Evolutionary conservation across 163 green algal species (phyloP).

Genomic region (Volvox carteri): DNA sequence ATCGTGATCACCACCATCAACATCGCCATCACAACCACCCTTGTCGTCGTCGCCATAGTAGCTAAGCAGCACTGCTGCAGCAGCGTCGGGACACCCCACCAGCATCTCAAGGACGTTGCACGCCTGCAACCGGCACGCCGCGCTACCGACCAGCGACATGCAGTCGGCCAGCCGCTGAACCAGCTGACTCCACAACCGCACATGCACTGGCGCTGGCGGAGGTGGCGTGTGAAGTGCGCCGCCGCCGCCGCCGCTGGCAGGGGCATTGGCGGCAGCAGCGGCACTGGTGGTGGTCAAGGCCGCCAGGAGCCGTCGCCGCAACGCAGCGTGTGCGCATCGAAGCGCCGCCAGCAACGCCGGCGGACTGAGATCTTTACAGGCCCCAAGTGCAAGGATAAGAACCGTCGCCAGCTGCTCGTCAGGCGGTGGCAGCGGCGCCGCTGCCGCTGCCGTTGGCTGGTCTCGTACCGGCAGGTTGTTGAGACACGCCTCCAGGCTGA

Average conservation of each 20-base stretch:
- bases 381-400: background rate
- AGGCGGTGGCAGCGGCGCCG: no score
- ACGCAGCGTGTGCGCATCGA: conserved; percentile 5
- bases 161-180: conserved; percentile 9
- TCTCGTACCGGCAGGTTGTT: background rate
- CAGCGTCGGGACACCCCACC: background rate
- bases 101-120: conserved; percentile 24
- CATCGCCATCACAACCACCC: no score
- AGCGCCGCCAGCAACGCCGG: conserved; percentile 37
- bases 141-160: conserved; percentile 7
- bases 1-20: background rate
- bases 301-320: conserved; percentile 35
- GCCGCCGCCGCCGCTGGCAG: no score
- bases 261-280: no score
- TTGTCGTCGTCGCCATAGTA: no score
- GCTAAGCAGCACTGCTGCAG: no score
- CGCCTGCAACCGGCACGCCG: conserved; percentile 37
- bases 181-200: background rate
- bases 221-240: no score
- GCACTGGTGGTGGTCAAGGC: no score
- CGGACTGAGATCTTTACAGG: conserved; percentile 25
- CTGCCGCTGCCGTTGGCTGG: background rate
- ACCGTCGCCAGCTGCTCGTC: conserved; percentile 3
- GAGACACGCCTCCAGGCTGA: conserved; percentile 41
- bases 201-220: background rate